Percentiles rank a stretch among this genome's conserved stretches.
These are phyloP conservation scores for Spinacia oleracea DNA, from an alignment of 179 eudicot genomes.

Conservation along the genomic window DNA sequence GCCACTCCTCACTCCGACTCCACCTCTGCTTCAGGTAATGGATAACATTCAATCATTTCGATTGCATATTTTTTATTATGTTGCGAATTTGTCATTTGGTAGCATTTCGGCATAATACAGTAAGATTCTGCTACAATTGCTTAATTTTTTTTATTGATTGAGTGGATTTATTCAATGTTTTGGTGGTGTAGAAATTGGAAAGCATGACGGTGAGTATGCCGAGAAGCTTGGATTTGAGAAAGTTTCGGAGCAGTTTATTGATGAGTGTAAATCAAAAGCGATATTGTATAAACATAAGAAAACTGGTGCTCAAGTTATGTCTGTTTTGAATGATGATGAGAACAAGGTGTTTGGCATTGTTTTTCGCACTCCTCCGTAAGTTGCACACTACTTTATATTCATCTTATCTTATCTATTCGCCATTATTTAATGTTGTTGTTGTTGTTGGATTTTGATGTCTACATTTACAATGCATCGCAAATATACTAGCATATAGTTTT, in stretches of 20 bases:
- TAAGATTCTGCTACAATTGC: no score
- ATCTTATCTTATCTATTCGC: not conserved
- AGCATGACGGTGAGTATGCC: slow-evolving; percentile 50
- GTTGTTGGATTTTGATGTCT: not conserved
- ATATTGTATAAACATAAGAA: slow-evolving; percentile 79
- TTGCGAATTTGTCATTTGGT: no score
- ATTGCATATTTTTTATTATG: no score
- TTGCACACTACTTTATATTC: not conserved
- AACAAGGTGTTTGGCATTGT: slow-evolving; percentile 92
- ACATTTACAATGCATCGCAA: not conserved
- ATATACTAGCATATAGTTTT: not conserved
- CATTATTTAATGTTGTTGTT: not conserved
- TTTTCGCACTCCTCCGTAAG: slow-evolving; percentile 98
- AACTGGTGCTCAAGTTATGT: slow-evolving; percentile 88
- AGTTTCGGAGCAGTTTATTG: slow-evolving; percentile 76
- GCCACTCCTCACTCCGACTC: slow-evolving; percentile 52
- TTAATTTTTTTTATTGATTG: not conserved
- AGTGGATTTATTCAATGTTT: not conserved
- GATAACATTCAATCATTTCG: no score
- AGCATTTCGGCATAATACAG: no score
- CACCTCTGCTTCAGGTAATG: slow-evolving; percentile 43
- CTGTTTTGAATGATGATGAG: slow-evolving; percentile 90
- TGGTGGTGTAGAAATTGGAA: slow-evolving; percentile 37
- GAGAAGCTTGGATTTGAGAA: slow-evolving; percentile 86
- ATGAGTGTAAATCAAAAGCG: slow-evolving; percentile 88